Conservation (phyloP, 1,284 basidiomycete species). For the Leccinum glutinopallens region DNA sequence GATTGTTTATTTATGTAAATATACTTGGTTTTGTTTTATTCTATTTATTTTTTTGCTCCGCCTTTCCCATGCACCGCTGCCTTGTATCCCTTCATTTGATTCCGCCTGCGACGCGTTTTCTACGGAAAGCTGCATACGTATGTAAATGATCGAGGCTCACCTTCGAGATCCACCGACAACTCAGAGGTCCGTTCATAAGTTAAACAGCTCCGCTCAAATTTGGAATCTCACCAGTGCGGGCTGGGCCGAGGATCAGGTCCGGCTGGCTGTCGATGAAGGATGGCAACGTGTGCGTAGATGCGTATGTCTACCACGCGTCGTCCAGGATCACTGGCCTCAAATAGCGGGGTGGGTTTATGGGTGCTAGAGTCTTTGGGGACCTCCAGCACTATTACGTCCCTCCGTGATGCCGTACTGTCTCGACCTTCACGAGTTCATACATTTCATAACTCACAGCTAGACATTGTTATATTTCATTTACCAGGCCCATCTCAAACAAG, state of each 20-base stretch:
- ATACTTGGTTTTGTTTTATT: neutral
- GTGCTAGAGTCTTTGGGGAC: slow-evolving; percentile 25
- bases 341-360: slow-evolving; percentile 29
- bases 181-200: slow-evolving; percentile 36
- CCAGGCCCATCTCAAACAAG: slow-evolving; percentile 32
- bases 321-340: slow-evolving; percentile 19
- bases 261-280: slow-evolving; percentile 20
- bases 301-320: slow-evolving; percentile 33
- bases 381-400: slow-evolving; percentile 37
- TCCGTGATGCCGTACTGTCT: slow-evolving; percentile 29
- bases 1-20: slow-evolving; percentile 4
- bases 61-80: slow-evolving; percentile 30
- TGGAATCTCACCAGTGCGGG: slow-evolving; percentile 31
- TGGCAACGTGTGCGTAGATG: slow-evolving; percentile 31
- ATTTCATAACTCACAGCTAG: slow-evolving; percentile 33
- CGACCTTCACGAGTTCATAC: slow-evolving; percentile 32
- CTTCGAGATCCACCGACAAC: slow-evolving; percentile 35
- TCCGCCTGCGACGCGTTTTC: slow-evolving; percentile 25
- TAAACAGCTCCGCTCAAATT: slow-evolving; percentile 36
- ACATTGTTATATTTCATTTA: slow-evolving; percentile 37
- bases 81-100: slow-evolving; percentile 25
- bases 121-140: slow-evolving; percentile 28
- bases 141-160: slow-evolving; percentile 30
- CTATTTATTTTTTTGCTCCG: neutral
- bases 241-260: slow-evolving; percentile 40